A percentile compares a stretch with the other conserved stretches of the same genome.
Conservation (phyloP, 176 grass and related monocot genomes). For the Elaeis guineensis region DNA sequence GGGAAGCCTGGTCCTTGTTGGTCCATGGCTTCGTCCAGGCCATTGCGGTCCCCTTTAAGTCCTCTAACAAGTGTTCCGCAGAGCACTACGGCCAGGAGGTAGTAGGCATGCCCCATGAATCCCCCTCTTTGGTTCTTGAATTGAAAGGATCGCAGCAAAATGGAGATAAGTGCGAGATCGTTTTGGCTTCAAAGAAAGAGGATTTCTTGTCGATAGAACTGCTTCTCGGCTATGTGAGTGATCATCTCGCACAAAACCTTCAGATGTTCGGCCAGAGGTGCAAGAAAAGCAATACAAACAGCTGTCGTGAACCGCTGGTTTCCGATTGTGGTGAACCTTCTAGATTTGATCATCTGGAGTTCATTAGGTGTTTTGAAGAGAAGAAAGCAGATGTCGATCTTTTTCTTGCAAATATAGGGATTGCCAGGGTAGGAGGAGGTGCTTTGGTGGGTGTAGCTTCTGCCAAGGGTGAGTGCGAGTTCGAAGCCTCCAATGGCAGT, state of each 20-base stretch:
- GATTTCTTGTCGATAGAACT: conserved; percentile 37
- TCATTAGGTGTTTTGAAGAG: conserved; percentile 39
- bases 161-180: conserved; percentile 1
- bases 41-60: conserved; percentile 52
- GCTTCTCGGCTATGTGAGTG: conserved; percentile 61
- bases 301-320: neutral
- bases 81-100: conserved; percentile 13
- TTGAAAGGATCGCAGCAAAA: neutral
- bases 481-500: neutral
- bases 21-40: conserved; percentile 41
- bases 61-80: conserved; percentile 54
- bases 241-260: conserved; percentile 52
- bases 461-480: conserved; percentile 24
- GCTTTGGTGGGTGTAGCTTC: conserved; percentile 25
- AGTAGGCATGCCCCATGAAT: neutral
- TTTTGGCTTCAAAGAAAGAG: neutral
- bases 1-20: conserved; percentile 33
- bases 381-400: conserved; percentile 79
- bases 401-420: conserved; percentile 58
- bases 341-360: conserved; percentile 25
- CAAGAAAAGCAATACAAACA: conserved; percentile 28
- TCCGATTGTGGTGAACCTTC: neutral
- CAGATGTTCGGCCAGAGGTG: conserved; percentile 30
- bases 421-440: conserved; percentile 51
- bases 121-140: neutral